Evolutionary conservation across 805 yeast species (phyloP), one percentile per base, ranked within the genome.

Genomic region (Saturnispora hagleri): DNA sequence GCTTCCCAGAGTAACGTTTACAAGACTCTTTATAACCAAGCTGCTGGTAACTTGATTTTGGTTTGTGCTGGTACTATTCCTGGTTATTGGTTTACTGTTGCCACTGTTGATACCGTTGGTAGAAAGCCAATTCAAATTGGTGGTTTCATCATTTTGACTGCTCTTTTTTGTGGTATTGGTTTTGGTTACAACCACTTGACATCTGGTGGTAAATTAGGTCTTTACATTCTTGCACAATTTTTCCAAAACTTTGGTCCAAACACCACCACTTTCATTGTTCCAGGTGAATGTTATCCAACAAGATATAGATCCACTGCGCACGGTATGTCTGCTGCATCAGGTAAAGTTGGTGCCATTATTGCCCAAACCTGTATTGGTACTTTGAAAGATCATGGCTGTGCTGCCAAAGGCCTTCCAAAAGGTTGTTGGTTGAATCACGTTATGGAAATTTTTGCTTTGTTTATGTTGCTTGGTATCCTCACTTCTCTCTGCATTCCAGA

Each of bases 1-100:
- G 89, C 96, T 47, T 78, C 84, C 43, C 76, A 81, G 35, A 66
- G 71, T 35, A 86, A 87, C 65, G 80, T 87, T 51, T 89, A 89
- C 75, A 66, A 73, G 53, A 75, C 80, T 47, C 72, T 89, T 56
- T 83, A 82, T 74, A 80, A 89, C 69, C 69, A 85, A 56, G 87
- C 93, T 65, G 95, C 89, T 52, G 97, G 97, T 81, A 89, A 89
- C 73, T 77, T 89, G 75, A 89, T 89, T 71, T 76, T 89, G 68
- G 81, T 89, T 58, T 87, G 95, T 78, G 97, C 97, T 51, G 97
- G 97, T 76, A 81, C 95, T 43, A 80, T 89, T 70, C 96, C 96
- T 60, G 97, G 97, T 65, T 89, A 89, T 72, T 89, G 96, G 96
- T 72, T 76, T 55, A 68, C 93, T 35, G 88, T 84, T 60, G 89